Percentiles rank a stretch among this genome's conserved stretches.
These are phyloP conservation scores for Colletotrichum kahawae DNA, from an alignment of 2,329 filamentous ascomycete genomes.

Conservation along the genomic window DNA sequence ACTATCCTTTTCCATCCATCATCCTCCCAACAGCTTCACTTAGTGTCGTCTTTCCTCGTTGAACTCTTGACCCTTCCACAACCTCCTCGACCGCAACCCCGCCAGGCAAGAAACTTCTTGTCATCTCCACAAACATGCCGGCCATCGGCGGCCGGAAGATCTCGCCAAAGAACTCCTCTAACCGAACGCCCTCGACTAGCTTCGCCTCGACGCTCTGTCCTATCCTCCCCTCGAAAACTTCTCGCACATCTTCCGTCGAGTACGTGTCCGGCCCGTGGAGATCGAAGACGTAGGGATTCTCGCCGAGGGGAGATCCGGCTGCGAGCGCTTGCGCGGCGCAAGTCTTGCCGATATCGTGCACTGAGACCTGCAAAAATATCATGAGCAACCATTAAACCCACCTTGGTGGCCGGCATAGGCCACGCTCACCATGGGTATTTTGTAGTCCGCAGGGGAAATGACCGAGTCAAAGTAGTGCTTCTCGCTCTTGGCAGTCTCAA, in stretches of 20 bases:
- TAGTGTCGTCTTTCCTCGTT: not conserved
- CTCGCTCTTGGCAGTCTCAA: conserved; percentile 24
- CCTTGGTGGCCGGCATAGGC: accelerated
- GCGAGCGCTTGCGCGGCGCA: conserved; percentile 29
- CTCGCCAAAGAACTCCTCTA: conserved; percentile 28
- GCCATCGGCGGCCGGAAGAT: conserved; percentile 24
- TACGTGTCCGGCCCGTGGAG: conserved; percentile 34
- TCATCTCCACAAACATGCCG: conserved; percentile 11
- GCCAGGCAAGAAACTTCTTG: conserved; percentile 25
- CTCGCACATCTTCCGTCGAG: conserved; percentile 31
- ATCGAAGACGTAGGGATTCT: conserved; percentile 23
- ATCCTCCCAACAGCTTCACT: not conserved
- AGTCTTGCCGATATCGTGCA: conserved; percentile 31
- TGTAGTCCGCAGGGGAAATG: conserved; percentile 30
- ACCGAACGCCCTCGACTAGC: conserved; percentile 25
- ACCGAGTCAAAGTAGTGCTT: conserved; percentile 29
- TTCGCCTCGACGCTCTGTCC: conserved; percentile 29
- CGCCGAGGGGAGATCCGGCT: not conserved
- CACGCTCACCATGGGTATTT: conserved; percentile 32
- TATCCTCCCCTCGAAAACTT: conserved; percentile 29
- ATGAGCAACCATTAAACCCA: not conserved
- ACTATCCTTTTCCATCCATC: not conserved
- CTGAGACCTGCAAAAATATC: conserved; percentile 27
- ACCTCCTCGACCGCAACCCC: conserved; percentile 28
- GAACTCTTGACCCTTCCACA: not conserved